A percentile compares a stretch with the other conserved stretches of the same genome.
Conservation (phyloP, 2,329 filamentous ascomycete species). For the Trichoderma koningii region DNA sequence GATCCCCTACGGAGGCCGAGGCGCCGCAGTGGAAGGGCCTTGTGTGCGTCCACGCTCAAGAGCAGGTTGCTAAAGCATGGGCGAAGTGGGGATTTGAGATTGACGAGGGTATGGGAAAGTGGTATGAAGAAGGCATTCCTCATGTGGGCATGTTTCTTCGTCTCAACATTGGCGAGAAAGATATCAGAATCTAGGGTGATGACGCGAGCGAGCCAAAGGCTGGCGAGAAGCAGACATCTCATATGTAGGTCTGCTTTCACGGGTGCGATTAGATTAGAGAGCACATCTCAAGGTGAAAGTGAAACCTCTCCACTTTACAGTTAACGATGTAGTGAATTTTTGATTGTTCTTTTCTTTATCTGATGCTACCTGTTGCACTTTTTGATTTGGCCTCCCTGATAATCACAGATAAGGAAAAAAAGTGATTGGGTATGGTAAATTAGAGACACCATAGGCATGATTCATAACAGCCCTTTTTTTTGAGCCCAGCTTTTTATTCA, state of each 20-base stretch:
- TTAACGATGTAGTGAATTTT: conserved; percentile 9
- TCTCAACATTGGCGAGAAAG: conserved; percentile 41
- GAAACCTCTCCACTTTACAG: not conserved
- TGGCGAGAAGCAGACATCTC: not conserved
- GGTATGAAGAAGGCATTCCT: conserved; percentile 81
- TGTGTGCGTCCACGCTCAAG: conserved; percentile 78
- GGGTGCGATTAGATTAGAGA: not conserved
- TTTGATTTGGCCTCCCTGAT: conserved; percentile 20
- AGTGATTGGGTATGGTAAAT: not conserved
- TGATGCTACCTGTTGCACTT: conserved; percentile 24
- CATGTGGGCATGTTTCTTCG: conserved; percentile 81
- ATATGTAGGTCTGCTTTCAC: too few species aligned
- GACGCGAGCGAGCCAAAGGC: not conserved
- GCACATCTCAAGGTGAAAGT: not conserved
- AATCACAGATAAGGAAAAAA: conserved; percentile 25
- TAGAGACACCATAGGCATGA: conserved; percentile 28
- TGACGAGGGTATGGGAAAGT: conserved; percentile 73
- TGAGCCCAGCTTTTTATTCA: conserved; percentile 49
- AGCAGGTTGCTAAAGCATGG: conserved; percentile 66
- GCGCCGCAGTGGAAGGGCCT: conserved; percentile 71
- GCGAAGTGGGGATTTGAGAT: conserved; percentile 69
- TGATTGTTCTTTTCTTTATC: conserved; percentile 1
- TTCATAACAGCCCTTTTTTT: conserved; percentile 43
- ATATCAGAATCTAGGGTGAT: conserved; percentile 33
- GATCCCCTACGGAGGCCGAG: conserved; percentile 42